Conservation (phyloP, 768 basidiomycete genomes). For the Mycena vulgaris region DNA sequence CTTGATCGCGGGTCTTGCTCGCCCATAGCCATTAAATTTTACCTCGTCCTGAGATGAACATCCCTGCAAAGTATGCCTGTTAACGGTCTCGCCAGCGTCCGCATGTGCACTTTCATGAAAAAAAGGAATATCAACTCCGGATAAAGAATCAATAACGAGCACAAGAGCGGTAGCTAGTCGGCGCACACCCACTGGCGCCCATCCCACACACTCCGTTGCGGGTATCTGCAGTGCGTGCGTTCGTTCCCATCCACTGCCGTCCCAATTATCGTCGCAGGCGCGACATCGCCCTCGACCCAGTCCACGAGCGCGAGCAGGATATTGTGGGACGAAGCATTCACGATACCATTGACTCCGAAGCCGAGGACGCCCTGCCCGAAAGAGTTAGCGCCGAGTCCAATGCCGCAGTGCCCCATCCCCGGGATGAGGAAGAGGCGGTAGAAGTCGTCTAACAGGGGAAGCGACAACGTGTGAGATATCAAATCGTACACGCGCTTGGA, state of each 20-base stretch:
- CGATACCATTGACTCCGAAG: neutral
- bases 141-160: too few relatives aligned
- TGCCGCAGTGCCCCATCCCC: constrained; percentile 40
- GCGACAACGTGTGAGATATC: constrained; percentile 39
- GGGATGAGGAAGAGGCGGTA: too few relatives aligned
- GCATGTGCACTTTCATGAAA: too few relatives aligned
- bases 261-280: constrained; percentile 21
- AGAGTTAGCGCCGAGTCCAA: constrained; percentile 26
- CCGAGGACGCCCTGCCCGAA: constrained; percentile 32
- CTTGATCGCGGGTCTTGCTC: too few relatives aligned
- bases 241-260: constrained; percentile 1
- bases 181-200: neutral
- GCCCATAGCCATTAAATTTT: too few relatives aligned
- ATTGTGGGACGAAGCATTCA: constrained; percentile 19
- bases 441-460: constrained; percentile 44
- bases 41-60: too few relatives aligned
- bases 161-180: neutral
- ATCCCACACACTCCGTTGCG: too few relatives aligned
- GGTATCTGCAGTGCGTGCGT: constrained; percentile 17
- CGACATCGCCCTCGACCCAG: too few relatives aligned
- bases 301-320: constrained; percentile 25
- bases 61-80: too few relatives aligned
- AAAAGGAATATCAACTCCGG: too few relatives aligned
- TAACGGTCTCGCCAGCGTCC: too few relatives aligned
- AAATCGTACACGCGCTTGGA: constrained; percentile 39